These are phyloP conservation scores for Aspergillus felis DNA, from an alignment of 2,329 filamentous ascomycete species.

Conservation along the genomic window DNA sequence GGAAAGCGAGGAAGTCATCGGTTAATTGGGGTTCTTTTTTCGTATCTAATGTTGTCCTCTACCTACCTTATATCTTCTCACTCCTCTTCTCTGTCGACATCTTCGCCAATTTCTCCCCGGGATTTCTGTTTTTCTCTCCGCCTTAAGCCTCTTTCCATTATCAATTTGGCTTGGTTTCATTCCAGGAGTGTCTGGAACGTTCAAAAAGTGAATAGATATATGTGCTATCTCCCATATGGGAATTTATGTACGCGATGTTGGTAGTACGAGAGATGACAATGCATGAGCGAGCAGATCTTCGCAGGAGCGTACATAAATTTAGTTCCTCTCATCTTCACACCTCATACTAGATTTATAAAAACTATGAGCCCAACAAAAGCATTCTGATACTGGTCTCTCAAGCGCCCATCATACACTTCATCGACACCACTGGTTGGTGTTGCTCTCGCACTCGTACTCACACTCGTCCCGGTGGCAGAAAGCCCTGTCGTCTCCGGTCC, in stretches of 20 bases:
- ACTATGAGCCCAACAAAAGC: background rate
- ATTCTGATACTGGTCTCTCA: background rate
- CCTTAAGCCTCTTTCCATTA: conserved; percentile 15
- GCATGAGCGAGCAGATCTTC: conserved; percentile 9
- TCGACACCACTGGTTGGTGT: background rate
- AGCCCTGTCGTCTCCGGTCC: conserved; percentile 10
- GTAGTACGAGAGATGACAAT: conserved; percentile 27
- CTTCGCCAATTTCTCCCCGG: conserved; percentile 20
- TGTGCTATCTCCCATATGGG: conserved; percentile 18
- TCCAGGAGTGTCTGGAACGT: conserved; percentile 15
- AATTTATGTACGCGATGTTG: conserved; percentile 18
- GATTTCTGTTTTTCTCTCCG: conserved; percentile 8
- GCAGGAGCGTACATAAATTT: background rate
- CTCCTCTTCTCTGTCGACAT: conserved; percentile 28
- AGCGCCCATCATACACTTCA: conserved; percentile 1
- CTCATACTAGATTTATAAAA: conserved; percentile 2
- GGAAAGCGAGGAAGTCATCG: conserved; percentile 75
- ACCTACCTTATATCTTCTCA: conserved; percentile 23
- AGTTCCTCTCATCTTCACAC: background rate
- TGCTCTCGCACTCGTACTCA: background rate
- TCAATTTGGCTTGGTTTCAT: conserved; percentile 18
- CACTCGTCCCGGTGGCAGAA: background rate
- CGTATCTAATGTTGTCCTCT: conserved; percentile 30
- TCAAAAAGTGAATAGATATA: conserved; percentile 25
- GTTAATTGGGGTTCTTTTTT: conserved; percentile 28